These are phyloP conservation scores for Rhodamnia rubescens DNA, from an alignment of 345 rosid genomes.

Conservation along the genomic window DNA sequence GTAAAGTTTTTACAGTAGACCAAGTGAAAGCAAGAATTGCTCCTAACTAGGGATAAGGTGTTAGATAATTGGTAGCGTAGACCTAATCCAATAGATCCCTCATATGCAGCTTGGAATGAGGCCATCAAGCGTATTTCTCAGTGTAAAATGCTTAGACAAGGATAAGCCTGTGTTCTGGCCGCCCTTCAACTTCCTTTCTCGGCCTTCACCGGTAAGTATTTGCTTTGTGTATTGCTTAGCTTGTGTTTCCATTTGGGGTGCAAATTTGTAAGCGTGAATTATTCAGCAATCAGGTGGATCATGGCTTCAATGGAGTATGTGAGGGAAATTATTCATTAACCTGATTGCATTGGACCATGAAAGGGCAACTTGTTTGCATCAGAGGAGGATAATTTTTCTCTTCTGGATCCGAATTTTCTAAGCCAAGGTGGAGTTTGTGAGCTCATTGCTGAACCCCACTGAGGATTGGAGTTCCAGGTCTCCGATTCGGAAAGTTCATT, in stretches of 20 bases:
- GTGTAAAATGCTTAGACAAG: conserved; percentile 42
- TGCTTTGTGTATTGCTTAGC: neutral
- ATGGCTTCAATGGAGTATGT: neutral
- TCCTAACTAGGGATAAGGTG: neutral
- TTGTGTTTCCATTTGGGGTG: neutral
- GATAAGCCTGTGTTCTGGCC: conserved; percentile 9
- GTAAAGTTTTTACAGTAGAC: neutral
- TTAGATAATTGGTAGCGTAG: neutral
- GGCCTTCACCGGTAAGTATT: neutral
- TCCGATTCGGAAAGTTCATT: neutral
- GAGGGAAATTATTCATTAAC: neutral
- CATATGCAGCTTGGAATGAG: conserved; percentile 64
- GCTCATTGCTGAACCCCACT: neutral
- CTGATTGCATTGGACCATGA: neutral
- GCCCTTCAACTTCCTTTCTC: neutral
- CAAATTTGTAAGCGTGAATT: neutral
- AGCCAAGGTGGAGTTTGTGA: neutral
- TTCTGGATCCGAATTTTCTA: neutral
- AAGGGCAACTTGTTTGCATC: neutral
- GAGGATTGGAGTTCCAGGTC: neutral
- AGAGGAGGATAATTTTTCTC: neutral
- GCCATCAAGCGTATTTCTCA: conserved; percentile 40
- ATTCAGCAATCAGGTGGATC: neutral
- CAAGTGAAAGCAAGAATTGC: neutral
- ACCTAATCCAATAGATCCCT: neutral